phyloP scores from a whole-genome alignment of 2,329 filamentous ascomycete genomes.

The Penicillium concentricum region DNA sequence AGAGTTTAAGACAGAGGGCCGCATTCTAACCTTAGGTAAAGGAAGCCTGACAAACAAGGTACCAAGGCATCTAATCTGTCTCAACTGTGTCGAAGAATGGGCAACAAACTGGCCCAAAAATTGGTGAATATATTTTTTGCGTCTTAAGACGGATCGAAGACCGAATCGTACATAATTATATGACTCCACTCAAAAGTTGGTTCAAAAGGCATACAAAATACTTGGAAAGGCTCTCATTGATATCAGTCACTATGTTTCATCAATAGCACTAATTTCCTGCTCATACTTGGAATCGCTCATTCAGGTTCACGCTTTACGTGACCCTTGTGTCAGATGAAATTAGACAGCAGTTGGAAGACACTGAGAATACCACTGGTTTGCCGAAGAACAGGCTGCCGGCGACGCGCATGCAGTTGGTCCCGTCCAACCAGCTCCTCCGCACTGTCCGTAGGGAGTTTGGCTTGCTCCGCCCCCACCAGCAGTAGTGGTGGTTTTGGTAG shows the following conservation, averaged over 20 bases:
- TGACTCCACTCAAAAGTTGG: background rate
- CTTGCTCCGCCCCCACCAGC: conserved; percentile 2
- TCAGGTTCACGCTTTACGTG: background rate
- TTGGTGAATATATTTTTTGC: no score
- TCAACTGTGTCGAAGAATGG: no score
- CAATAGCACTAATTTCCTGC: background rate
- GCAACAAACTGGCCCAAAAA: no score
- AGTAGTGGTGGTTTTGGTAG: background rate
- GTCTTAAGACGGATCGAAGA: no score
- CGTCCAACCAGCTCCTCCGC: conserved; percentile 17
- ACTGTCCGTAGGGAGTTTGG: conserved; percentile 20
- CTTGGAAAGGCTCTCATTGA: no score
- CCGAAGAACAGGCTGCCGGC: conserved; percentile 14
- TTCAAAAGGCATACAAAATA: background rate
- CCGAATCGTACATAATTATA: no score
- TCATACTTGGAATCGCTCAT: background rate
- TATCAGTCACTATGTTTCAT: background rate
- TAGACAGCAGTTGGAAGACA: conserved; percentile 16
- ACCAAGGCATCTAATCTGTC: no score
- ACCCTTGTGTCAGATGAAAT: background rate
- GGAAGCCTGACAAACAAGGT: no score
- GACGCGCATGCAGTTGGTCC: conserved; percentile 15
- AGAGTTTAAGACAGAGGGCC: no score
- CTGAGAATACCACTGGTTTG: conserved; percentile 19
- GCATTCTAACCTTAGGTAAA: no score